These are phyloP conservation scores for Penicillium paneum DNA, from an alignment of 2,329 filamentous ascomycete genomes.

Conservation along the genomic window DNA sequence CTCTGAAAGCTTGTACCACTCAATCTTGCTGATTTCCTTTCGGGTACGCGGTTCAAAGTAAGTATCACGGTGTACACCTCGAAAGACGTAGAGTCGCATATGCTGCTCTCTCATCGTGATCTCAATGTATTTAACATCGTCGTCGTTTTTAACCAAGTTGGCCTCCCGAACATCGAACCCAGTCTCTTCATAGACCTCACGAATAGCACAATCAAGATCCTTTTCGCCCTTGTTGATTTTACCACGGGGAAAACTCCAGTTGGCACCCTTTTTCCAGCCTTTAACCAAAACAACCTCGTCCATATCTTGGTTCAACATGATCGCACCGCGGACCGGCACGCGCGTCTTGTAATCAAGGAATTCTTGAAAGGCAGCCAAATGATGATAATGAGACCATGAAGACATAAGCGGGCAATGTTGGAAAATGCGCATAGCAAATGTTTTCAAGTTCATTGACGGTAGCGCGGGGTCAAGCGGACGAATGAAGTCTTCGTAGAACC, in stretches of 20 bases:
- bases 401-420: slow-evolving; percentile 88
- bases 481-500: slow-evolving; percentile 99
- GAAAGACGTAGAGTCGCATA: slow-evolving; percentile 87
- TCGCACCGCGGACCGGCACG: slow-evolving; percentile 89
- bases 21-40: slow-evolving; percentile 96
- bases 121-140: slow-evolving; percentile 77
- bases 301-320: slow-evolving; percentile 91
- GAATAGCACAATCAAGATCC: slow-evolving; percentile 86
- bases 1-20: slow-evolving; percentile 89
- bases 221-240: slow-evolving; percentile 98
- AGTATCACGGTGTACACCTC: slow-evolving; percentile 81
- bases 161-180: slow-evolving; percentile 77
- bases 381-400: slow-evolving; percentile 71
- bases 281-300: slow-evolving; percentile 90
- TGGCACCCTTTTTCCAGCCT: slow-evolving; percentile 94
- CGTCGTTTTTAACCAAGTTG: slow-evolving; percentile 69
- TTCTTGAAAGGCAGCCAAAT: slow-evolving; percentile 80
- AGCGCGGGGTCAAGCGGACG: slow-evolving; percentile 80
- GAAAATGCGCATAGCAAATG: slow-evolving; percentile 87
- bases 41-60: slow-evolving; percentile 84
- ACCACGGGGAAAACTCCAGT: slow-evolving; percentile 93
- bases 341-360: slow-evolving; percentile 93
- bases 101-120: slow-evolving; percentile 90
- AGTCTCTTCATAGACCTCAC: slow-evolving; percentile 95
- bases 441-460: slow-evolving; percentile 78